phyloP scores from a whole-genome alignment of 768 basidiomycete genomes.

The Rubroboletus pulcherrimus region DNA sequence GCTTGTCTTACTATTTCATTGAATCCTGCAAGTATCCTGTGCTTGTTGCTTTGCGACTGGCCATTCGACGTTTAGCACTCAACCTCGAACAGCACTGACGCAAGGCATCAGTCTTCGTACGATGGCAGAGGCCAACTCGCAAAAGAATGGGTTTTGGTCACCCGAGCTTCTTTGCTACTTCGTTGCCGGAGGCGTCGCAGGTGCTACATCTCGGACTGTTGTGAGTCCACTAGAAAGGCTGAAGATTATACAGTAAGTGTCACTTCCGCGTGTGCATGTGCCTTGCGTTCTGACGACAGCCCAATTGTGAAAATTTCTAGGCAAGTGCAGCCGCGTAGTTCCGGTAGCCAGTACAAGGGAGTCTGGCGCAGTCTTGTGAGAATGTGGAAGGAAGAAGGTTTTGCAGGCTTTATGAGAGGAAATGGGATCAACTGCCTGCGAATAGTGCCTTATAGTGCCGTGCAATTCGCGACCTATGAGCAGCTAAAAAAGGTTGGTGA shows the following conservation, averaged over 20 bases:
- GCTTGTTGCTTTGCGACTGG: conserved; percentile 1
- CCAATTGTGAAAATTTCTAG: conserved; percentile 39
- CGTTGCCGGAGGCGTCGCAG: conserved; percentile 52
- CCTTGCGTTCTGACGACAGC: background rate
- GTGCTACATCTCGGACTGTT: conserved; percentile 79
- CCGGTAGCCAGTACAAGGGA: conserved; percentile 70
- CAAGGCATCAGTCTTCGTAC: conserved; percentile 4
- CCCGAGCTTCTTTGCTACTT: conserved; percentile 43
- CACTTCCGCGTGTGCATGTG: background rate
- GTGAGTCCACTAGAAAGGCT: conserved; percentile 89
- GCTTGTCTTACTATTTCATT: conserved; percentile 2
- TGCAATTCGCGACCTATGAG: conserved; percentile 87
- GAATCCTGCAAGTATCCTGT: conserved; percentile 4
- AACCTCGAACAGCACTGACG: conserved; percentile 3
- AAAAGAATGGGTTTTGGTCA: conserved; percentile 29
- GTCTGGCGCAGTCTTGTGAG: conserved; percentile 80
- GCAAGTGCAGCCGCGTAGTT: conserved; percentile 79
- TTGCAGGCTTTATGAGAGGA: conserved; percentile 90
- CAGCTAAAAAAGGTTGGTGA: conserved; percentile 75
- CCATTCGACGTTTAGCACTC: background rate
- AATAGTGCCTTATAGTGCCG: conserved; percentile 90
- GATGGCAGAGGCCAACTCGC: conserved; percentile 25
- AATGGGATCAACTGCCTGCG: conserved; percentile 89
- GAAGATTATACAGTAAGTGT: conserved; percentile 91
- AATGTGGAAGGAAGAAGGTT: conserved; percentile 91